Base-by-base conservation (phyloP, 768 basidiomycete genomes). In the Kwoniella dendrophila region DNA sequence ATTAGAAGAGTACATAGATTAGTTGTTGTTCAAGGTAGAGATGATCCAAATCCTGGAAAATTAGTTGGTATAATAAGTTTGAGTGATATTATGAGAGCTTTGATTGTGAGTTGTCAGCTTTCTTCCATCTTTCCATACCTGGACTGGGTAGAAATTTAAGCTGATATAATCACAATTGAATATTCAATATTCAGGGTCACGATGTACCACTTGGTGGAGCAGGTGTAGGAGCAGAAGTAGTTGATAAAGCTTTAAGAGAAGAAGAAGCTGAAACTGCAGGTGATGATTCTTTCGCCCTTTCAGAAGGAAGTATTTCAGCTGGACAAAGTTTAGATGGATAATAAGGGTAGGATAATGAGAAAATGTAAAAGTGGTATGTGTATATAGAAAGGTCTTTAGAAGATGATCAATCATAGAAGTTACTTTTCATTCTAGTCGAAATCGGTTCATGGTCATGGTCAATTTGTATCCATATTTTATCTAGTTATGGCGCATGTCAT, bases 1-100 rank as follows among this genome's bases (percentile, higher is more conserved):
- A 90, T 93, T 78, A 87, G 93, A 29, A 83, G 96, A 32, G 91
- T 96, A 14, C 96, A 99, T 77, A 86, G 96, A 50, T 81, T 99
- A 18, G 93, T 98, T 1, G 93, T 98, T 2, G 92, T 97, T 16
- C 92, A 94, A 41, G 74, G 73, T 4, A 53, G 32, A 26, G 69
- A 76, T 22, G 77, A 78, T 60, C 67, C 72, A 4, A 56, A 73
- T 22, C 69, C 76, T 10, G 76, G 75, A 12, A 60, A 62, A 44
- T 51, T 78, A 27, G 70, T 78, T n/a, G 79, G 79, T 14, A 65
- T 80, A 18, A 75, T 79, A 50, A 75, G 71, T 43, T 52, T 79
- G 63, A 76, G 74, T 58, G 78, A 79, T 66, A 74, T 79, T 29
- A 65, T 79, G 67, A 56, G 76, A 53, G 70, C 75, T 40, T 57